Evolutionary conservation across 2,329 filamentous ascomycete genomes (phyloP).

Genomic region (Aureobasidium sp.): DNA sequence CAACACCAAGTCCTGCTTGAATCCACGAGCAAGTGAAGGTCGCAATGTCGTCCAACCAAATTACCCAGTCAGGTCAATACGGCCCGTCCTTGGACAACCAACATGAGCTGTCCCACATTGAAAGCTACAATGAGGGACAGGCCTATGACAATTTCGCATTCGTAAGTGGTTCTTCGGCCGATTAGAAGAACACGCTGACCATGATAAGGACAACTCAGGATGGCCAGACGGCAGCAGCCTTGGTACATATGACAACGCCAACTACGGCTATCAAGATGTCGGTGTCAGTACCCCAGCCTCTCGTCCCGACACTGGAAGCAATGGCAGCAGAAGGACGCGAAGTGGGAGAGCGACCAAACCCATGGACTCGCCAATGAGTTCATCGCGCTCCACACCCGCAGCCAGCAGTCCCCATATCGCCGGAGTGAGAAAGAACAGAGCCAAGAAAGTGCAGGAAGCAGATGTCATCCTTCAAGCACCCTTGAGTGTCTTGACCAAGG

Average conservation of each 20-base stretch:
- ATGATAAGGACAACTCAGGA: conserved; percentile 7
- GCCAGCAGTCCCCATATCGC: conserved; percentile 29
- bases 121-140: conserved; percentile 36
- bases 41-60: conserved; percentile 13
- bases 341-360: conserved; percentile 29
- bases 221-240: conserved; percentile 4
- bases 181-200: conserved; percentile 8
- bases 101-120: conserved; percentile 35
- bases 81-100: neutral
- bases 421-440: conserved; percentile 39
- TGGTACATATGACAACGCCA: conserved; percentile 8
- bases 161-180: neutral
- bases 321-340: conserved; percentile 35
- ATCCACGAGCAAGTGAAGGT: neutral
- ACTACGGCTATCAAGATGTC: conserved; percentile 22
- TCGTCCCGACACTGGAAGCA: conserved; percentile 35
- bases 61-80: conserved; percentile 6
- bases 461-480: conserved; percentile 55
- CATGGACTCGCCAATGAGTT: conserved; percentile 31
- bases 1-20: neutral
- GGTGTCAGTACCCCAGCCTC: conserved; percentile 30
- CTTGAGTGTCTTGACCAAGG: conserved; percentile 62
- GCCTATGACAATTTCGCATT: conserved; percentile 30
- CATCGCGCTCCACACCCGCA: conserved; percentile 22
- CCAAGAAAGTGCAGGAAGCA: conserved; percentile 37